These are phyloP conservation scores for Erysiphe neolycopersici DNA, from an alignment of 2,329 filamentous ascomycete genomes.

Conservation along the genomic window DNA sequence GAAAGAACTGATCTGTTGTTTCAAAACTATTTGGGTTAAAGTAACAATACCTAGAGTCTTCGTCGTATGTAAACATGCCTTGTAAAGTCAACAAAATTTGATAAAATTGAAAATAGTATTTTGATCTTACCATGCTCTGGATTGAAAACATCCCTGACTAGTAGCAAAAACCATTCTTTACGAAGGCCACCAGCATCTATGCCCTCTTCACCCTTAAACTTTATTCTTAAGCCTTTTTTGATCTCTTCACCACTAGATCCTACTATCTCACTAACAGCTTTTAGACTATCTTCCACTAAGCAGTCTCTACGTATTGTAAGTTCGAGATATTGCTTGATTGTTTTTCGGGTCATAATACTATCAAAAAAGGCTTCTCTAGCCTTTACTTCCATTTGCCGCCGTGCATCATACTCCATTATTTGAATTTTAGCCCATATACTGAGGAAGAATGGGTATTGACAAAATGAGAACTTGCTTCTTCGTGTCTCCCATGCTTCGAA, in stretches of 20 bases:
- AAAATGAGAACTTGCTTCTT: constrained; percentile 55
- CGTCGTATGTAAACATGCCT: constrained; percentile 85
- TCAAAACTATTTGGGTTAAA: constrained; percentile 82
- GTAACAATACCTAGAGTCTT: constrained; percentile 74
- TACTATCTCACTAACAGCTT: constrained; percentile 60
- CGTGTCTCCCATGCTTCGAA: constrained; percentile 71
- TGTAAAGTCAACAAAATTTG: constrained; percentile 2
- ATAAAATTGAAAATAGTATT: background rate
- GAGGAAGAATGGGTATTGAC: constrained; percentile 74
- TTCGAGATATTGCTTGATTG: constrained; percentile 50
- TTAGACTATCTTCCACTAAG: constrained; percentile 66
- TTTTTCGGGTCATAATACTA: constrained; percentile 51
- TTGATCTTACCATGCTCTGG: constrained; percentile 51
- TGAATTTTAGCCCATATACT: constrained; percentile 84
- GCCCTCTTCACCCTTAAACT: constrained; percentile 71
- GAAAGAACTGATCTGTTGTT: constrained; percentile 72
- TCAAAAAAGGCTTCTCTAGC: constrained; percentile 78
- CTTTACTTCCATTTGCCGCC: constrained; percentile 69
- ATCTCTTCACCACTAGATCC: constrained; percentile 60
- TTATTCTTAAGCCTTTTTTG: constrained; percentile 69
- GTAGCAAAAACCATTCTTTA: constrained; percentile 83
- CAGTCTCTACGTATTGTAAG: constrained; percentile 61
- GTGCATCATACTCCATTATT: constrained; percentile 68
- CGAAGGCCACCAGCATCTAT: constrained; percentile 71
- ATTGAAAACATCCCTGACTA: constrained; percentile 75